Evolutionary conservation across 768 basidiomycete species (phyloP), one percentile per base, ranked within the genome.

Genomic region (Lentinula aciculospora): DNA sequence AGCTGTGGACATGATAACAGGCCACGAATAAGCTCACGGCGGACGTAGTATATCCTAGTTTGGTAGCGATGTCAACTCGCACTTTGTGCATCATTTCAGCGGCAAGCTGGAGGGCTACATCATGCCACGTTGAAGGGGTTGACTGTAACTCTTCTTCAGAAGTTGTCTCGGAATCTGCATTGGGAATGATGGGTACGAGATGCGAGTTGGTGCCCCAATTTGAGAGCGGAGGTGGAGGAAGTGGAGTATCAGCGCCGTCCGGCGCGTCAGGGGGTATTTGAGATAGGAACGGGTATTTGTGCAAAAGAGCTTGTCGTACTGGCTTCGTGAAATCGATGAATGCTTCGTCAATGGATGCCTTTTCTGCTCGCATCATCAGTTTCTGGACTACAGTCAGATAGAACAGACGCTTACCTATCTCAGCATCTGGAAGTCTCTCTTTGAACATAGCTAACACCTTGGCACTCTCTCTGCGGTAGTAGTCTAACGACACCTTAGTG

Each of bases 261-360:
- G 85, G 84, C 0, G 88, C 83, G 58, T 87, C 81, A 0, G 76
- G 66, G 1, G 94, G 94, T 2, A 88, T 80, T 19, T 81, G 67
- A 0, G 83, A 79, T 25, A 99, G 82, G 67, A 92, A 77, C 0
- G 95, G 91, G 65, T 88, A 92, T 40, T 84, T 76, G 49, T 82
- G 77, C 2, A 98, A 73, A 1, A 99, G 71, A 45, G 81, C 74
- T 57, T 86, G 82, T 36, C 91, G 85, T n/a, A 93, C 85, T 32
- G 88, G 86, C 8, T 78, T 78, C 3, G 94, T 91, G 57, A 98
- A 81, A 69, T 98, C 96, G 57, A 98, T 84, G 70, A 95, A 99
- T 0, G 92, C 94, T 67, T 99, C 97, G 65, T 98, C 97, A 34
- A 98, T 97, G 0, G 93, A 96, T 23, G 97, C 97, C 68, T 95